Conservation (phyloP, 768 basidiomycete genomes). For the Suillus subluteus region DNA sequence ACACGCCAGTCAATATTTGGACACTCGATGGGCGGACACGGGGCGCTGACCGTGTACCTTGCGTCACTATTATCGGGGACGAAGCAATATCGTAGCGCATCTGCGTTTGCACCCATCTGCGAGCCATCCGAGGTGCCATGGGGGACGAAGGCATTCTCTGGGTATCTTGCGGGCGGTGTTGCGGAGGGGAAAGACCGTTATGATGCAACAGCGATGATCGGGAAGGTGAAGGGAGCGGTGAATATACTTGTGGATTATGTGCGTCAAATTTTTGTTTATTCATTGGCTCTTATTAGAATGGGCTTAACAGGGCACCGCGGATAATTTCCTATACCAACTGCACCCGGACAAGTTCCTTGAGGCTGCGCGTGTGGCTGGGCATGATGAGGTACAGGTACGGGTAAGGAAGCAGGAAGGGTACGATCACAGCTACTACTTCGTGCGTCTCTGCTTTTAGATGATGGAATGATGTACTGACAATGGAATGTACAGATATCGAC, state of each 20-base stretch:
- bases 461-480: conserved; percentile 8
- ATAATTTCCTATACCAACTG: conserved; percentile 87
- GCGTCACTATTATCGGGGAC: conserved; percentile 54
- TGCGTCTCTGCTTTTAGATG: conserved; percentile 36
- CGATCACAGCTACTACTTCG: conserved; percentile 91
- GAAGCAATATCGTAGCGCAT: conserved; percentile 81
- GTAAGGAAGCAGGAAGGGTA: conserved; percentile 84
- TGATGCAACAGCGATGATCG: conserved; percentile 86
- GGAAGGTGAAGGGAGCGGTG: conserved; percentile 60
- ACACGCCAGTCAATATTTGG: conserved; percentile 88
- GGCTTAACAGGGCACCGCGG: conserved; percentile 65
- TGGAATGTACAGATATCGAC: conserved; percentile 70
- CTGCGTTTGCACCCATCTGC: conserved; percentile 84
- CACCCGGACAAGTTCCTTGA: conserved; percentile 87
- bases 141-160: conserved; percentile 90
- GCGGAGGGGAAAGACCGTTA: conserved; percentile 75
- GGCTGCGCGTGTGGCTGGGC: conserved; percentile 74
- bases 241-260: conserved; percentile 90
- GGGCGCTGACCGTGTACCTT: conserved; percentile 90
- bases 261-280: conserved; percentile 27
- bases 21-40: conserved; percentile 98
- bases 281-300: background rate
- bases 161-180: conserved; percentile 78
- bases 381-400: conserved; percentile 73
- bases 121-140: conserved; percentile 89